Base-by-base conservation (phyloP, 805 yeast genomes). In the Metschnikowia santaceciliae region DNA sequence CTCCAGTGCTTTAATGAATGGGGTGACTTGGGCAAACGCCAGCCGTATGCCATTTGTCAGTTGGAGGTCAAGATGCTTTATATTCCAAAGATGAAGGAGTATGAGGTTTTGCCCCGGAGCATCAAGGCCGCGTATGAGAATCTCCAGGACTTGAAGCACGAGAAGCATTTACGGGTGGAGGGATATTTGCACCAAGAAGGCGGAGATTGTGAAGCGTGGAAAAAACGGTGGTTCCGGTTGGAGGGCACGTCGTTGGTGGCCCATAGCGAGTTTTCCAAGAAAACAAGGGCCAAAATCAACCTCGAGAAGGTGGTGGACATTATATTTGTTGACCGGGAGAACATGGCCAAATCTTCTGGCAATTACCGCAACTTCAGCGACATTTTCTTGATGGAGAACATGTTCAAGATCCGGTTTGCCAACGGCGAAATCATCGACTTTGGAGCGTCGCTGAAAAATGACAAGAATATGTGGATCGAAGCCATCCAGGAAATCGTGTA, bases 171-270 rank as follows among this genome's bases (percentile, higher is more conserved):
- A 17, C 40, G 44, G 1, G 70, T 71, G 60, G 85, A 86, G 62
- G 97, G 97, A 0, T 84, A 73, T 61, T 70, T 92, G 70, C 81
- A 82, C 59, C 98, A 91, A 69, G 89, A 86, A 61, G 98, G 98
- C 17, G 97, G 97, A 8, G 98, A 91, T 69, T 80, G 94, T 58
- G 79, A 76, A 14, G 71, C 76, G 30, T 81, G 91, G 83, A 81
- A 87, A 58, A 80, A 86, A 56, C 76, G 97, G 51, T 88, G 68
- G 69, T 90, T 85, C 71, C 83, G 79, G 56, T 72, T 91, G n/a
- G 72, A 78, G 42, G 96, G 92, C 0, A 78, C 83, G 7, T 80
- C 83, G 34, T 71, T 91, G 57, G 75, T 83, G 48, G 96, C 96
- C 0, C 88, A 85, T 62, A 84, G 88, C 57, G 94, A 86, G 56